phyloP scores from a whole-genome alignment of 805 yeast genomes.

The Lipomyces sp. region DNA sequence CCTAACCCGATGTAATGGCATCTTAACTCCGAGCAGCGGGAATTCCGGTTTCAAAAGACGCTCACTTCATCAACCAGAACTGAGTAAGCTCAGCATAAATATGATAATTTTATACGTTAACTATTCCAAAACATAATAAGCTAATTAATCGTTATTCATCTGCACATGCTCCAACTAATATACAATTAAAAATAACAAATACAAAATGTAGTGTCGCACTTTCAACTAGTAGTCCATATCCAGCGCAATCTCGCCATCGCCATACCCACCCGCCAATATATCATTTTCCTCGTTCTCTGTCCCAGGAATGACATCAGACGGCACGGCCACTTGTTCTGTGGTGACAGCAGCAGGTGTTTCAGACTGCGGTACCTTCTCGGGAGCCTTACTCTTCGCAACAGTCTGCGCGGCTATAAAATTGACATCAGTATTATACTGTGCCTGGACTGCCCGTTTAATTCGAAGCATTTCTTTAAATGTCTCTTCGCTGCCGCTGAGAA shows the following conservation, averaged over 20 bases:
- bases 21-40: no score
- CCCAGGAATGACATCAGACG: neutral
- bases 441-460: slow-evolving; percentile 55
- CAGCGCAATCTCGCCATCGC: neutral
- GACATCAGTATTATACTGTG: slow-evolving; percentile 41
- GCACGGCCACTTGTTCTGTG: neutral
- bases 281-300: slow-evolving; percentile 1
- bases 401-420: slow-evolving; percentile 40
- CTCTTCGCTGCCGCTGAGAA: slow-evolving; percentile 69
- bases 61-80: no score
- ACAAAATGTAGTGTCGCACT: neutral
- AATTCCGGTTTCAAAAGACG: no score
- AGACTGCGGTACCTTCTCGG: neutral
- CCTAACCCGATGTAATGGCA: no score
- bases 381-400: slow-evolving; percentile 21
- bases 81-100: no score
- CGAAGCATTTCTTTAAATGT: slow-evolving; percentile 76
- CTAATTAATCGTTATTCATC: neutral
- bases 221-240: neutral
- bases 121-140: no score
- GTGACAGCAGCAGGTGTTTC: neutral
- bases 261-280: neutral
- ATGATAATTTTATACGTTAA: no score
- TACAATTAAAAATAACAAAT: neutral
- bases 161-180: neutral